Evolutionary conservation across 768 basidiomycete genomes (phyloP).

Genomic region (Pisolithus orientalis): DNA sequence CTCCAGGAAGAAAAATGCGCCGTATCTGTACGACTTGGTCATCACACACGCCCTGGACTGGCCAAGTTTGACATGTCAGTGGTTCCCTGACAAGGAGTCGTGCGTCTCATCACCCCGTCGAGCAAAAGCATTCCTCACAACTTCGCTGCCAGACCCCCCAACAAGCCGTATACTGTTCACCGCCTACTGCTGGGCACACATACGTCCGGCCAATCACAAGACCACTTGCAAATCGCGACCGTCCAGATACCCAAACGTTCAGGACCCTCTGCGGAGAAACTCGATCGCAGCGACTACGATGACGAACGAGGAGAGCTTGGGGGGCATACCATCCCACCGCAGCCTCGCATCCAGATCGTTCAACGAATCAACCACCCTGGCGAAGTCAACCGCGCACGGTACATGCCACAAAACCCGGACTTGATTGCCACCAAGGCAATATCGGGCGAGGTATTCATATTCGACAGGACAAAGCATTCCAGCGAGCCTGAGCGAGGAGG

Average conservation of each 20-base stretch:
- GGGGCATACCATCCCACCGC: constrained; percentile 80
- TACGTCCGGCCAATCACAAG: constrained; percentile 90
- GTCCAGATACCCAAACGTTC: constrained; percentile 88
- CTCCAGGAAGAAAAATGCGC: constrained; percentile 90
- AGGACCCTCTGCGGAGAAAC: constrained; percentile 62
- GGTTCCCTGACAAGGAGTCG: constrained; percentile 98
- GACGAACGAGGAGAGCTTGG: constrained; percentile 93
- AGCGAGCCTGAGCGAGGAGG: constrained; percentile 86
- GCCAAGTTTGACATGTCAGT: constrained; percentile 97
- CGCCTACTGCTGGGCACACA: constrained; percentile 95
- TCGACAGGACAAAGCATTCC: constrained; percentile 95
- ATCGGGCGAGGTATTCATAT: constrained; percentile 87
- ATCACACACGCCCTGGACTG: constrained; percentile 97
- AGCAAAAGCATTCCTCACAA: background rate
- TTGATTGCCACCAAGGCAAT: constrained; percentile 93
- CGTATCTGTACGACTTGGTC: constrained; percentile 95
- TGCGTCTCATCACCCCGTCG: constrained; percentile 33
- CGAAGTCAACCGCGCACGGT: constrained; percentile 95
- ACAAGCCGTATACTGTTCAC: constrained; percentile 93
- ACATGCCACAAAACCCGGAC: constrained; percentile 99
- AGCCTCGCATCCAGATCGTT: constrained; percentile 81
- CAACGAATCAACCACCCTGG: constrained; percentile 94
- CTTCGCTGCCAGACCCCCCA: constrained; percentile 55
- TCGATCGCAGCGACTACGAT: constrained; percentile 78
- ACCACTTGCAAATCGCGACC: constrained; percentile 93